Conservation (phyloP, 1,284 basidiomycete species). For the Trametes polyzona region DNA sequence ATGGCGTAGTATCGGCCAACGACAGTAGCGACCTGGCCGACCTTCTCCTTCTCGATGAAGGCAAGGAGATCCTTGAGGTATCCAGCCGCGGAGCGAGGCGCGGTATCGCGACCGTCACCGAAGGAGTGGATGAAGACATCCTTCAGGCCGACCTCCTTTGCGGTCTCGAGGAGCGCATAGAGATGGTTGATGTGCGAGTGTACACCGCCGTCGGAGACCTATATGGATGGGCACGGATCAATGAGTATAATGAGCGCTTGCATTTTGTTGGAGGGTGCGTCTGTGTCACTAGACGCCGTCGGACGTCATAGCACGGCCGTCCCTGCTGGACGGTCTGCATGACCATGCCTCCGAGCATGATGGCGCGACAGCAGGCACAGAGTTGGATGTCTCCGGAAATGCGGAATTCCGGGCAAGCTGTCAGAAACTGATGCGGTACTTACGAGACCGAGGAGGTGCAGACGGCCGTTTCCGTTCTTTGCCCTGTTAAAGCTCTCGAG, state of each 20-base stretch:
- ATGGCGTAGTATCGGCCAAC: slow-evolving; percentile 92
- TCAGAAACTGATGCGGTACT: slow-evolving; percentile 32
- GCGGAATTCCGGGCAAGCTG: not conserved
- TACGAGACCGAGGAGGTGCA: slow-evolving; percentile 86
- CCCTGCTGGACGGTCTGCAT: too few species aligned
- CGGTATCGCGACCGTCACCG: slow-evolving; percentile 90
- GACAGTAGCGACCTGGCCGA: slow-evolving; percentile 79
- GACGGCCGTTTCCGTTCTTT: slow-evolving; percentile 77
- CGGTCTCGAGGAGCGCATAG: slow-evolving; percentile 85
- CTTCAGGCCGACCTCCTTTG: slow-evolving; percentile 82
- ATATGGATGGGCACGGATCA: not conserved
- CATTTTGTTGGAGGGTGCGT: too few species aligned
- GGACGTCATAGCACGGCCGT: too few species aligned
- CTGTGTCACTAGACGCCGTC: too few species aligned
- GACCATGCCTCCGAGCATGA: too few species aligned
- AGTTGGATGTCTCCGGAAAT: too few species aligned
- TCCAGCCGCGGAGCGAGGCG: slow-evolving; percentile 74
- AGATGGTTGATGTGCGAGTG: slow-evolving; percentile 91
- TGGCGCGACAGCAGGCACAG: too few species aligned
- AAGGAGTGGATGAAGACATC: slow-evolving; percentile 90
- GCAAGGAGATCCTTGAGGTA: slow-evolving; percentile 79
- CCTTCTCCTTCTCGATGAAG: slow-evolving; percentile 77
- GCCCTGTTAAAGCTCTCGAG: slow-evolving; percentile 76
- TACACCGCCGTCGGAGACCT: slow-evolving; percentile 93
- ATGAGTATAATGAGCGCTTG: too few species aligned